A percentile compares a stretch with the other conserved stretches of the same genome.
These are phyloP conservation scores for Fusarium scirpi DNA, from an alignment of 2,329 filamentous ascomycete species.

Conservation along the genomic window DNA sequence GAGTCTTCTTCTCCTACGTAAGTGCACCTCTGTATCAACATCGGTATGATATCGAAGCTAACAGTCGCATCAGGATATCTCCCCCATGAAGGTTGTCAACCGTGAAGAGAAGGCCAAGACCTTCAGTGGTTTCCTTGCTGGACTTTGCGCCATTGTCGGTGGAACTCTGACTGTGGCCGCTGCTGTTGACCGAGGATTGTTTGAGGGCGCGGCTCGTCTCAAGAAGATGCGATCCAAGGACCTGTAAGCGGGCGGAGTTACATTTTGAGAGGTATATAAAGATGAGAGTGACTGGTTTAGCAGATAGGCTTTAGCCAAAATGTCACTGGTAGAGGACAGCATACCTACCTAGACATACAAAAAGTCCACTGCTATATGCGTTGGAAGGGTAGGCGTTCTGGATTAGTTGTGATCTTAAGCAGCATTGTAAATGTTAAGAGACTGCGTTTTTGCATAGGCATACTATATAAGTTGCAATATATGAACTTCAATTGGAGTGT, in stretches of 20 bases:
- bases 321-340: conserved; percentile 24
- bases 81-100: conserved; percentile 99
- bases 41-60: conserved; percentile 20
- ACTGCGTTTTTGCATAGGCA: conserved; percentile 13
- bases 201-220: conserved; percentile 85
- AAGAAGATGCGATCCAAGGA: conserved; percentile 85
- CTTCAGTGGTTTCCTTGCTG: conserved; percentile 91
- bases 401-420: conserved; percentile 40
- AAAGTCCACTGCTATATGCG: conserved; percentile 43
- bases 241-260: conserved; percentile 53
- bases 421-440: conserved; percentile 32
- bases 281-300: conserved; percentile 19
- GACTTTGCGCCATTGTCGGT: conserved; percentile 93
- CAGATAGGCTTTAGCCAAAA: conserved; percentile 19
- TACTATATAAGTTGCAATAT: neutral
- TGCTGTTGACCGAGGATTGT: conserved; percentile 89
- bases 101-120: conserved; percentile 90
- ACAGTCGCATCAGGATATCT: conserved; percentile 78
- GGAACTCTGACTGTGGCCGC: conserved; percentile 96
- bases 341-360: conserved; percentile 39
- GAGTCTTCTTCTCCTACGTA: conserved; percentile 98
- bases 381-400: conserved; percentile 46
- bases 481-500: neutral
- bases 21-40: conserved; percentile 55
- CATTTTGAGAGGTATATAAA: neutral